These are phyloP conservation scores for Ophiosphaerella korrae DNA, from an alignment of 2,329 filamentous ascomycete genomes.

Conservation along the genomic window DNA sequence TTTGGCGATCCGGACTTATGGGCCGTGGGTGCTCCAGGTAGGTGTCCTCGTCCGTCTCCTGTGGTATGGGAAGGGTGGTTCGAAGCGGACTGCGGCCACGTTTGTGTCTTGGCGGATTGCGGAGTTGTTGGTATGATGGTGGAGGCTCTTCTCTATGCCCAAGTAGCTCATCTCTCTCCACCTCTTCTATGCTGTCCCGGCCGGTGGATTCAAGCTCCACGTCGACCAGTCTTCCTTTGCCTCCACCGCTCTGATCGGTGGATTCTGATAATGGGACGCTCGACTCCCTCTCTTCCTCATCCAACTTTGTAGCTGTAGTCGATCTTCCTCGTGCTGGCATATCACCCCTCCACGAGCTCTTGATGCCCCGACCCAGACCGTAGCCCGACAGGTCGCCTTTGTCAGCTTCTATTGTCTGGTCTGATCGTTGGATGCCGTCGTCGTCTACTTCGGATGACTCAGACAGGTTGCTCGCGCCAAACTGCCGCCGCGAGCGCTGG, in stretches of 20 bases:
- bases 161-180: conserved; percentile 41
- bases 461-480: conserved; percentile 80
- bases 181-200: conserved; percentile 51
- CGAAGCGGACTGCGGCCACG: conserved; percentile 50
- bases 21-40: conserved; percentile 51
- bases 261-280: conserved; percentile 50
- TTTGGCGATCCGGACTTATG: conserved; percentile 57
- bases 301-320: conserved; percentile 36
- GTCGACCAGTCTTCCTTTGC: conserved; percentile 77
- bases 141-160: conserved; percentile 56
- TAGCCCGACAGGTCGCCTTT: conserved; percentile 47
- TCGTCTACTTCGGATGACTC: conserved; percentile 86
- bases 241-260: conserved; percentile 57
- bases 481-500: conserved; percentile 85
- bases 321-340: conserved; percentile 50
- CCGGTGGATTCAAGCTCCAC: conserved; percentile 76
- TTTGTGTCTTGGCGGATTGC: conserved; percentile 50
- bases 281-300: conserved; percentile 47
- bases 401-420: conserved; percentile 57
- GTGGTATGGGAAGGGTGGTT: conserved; percentile 48
- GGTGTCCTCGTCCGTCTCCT: conserved; percentile 59
- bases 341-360: conserved; percentile 62
- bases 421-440: conserved; percentile 58
- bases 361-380: conserved; percentile 56
- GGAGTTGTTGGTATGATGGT: conserved; percentile 63